Evolutionary conservation across 228 moss, liverwort and hornwort genomes (phyloP), one percentile per base, ranked within the genome.

Genomic region (Sphagnum magellanicum): DNA sequence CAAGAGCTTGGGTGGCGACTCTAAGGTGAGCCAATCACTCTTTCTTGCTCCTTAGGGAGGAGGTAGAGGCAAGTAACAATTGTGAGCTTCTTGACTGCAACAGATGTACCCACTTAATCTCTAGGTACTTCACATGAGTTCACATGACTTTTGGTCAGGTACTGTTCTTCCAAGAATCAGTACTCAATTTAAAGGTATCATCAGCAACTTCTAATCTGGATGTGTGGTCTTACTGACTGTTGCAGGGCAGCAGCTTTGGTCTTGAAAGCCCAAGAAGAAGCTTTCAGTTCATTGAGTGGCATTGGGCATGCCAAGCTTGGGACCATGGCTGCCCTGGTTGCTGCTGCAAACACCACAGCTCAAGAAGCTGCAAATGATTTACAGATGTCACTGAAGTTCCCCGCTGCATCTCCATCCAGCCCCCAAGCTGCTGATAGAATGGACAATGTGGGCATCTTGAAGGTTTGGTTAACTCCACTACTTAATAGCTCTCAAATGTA

Each of bases 291-390:
- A 32, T 72, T 98, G 77, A 88, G 91, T 87, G 97, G 97, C 64
- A 93, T 90, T 75, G 97, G 97, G 57, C 90, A 88, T 60, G 93
- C 97, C 46, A 98, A 93, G 74, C 83, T 93, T 46, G 97, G 97
- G 50, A 98, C 91, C 48, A 93, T 98, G 69, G 91, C 90, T 68
- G 97, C 97, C 8, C 91, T 91, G 13, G 97, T 98, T 67, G 87
- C 97, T 81, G 91, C 93, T 80, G 97, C 97, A 13, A 98, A 98
- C 79, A 90, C 93, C 49, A 92, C 97, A 64, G 91, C 97, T 70
- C 85, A 86, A 81, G 97, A 98, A 71, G 83, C 93, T 74, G 76
- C 90, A 81, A 93, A 93, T 76, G 97, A 98, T 76, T 78, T 93
- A 48, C 93, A 93, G 64, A 79, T 80, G 72, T 84, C 97, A 14